phyloP scores from a whole-genome alignment of 139 green algal genomes.

The Volvox reticuliferus region DNA sequence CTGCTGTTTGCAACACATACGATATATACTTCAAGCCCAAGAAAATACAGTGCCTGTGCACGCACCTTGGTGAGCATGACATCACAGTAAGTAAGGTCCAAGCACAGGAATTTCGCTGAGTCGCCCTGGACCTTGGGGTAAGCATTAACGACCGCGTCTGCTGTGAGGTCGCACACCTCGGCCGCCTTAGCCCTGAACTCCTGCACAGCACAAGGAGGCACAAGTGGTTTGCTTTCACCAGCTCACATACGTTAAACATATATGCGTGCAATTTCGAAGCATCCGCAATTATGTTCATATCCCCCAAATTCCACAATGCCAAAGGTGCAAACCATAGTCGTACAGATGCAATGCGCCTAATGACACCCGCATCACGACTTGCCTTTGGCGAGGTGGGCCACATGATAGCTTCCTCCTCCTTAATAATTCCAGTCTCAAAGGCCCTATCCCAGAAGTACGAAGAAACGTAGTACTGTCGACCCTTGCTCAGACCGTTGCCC shows the following conservation, averaged over 20 bases:
- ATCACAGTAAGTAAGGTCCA: constrained; percentile 92
- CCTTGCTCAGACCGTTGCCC: constrained; percentile 65
- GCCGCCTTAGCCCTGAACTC: constrained; percentile 60
- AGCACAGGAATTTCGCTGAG: constrained; percentile 83
- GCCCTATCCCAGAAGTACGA: constrained; percentile 97
- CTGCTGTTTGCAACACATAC: background rate
- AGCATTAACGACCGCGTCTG: background rate
- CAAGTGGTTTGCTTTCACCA: background rate
- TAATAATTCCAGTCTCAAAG: constrained; percentile 69
- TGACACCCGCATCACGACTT: background rate
- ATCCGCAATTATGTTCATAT: no score
- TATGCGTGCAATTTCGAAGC: no score
- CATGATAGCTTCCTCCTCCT: constrained; percentile 52
- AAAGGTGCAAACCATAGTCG: no score
- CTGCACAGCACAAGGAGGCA: constrained; percentile 21
- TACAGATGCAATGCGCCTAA: background rate
- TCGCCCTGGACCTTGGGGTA: constrained; percentile 52
- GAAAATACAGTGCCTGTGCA: background rate
- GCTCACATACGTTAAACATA: no score
- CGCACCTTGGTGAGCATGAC: constrained; percentile 80
- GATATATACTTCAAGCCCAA: background rate
- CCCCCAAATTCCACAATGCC: no score
- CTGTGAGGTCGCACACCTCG: constrained; percentile 52
- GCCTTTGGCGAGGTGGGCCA: constrained; percentile 64
- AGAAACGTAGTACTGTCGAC: constrained; percentile 87